phyloP scores from a whole-genome alignment of 768 basidiomycete genomes.

The Trametes cinnabarina region DNA sequence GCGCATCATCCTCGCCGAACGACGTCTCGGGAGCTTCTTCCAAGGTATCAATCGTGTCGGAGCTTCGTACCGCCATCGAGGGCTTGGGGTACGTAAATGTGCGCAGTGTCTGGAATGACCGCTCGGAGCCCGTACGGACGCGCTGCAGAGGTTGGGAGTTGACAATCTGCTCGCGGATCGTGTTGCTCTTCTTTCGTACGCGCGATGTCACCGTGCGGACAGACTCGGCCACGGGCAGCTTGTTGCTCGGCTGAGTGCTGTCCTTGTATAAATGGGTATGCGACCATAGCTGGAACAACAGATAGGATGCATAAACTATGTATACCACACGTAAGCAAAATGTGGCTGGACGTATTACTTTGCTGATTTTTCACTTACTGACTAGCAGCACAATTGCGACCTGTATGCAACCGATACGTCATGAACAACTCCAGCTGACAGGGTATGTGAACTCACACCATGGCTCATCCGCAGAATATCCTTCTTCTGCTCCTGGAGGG shows the following conservation, averaged over 20 bases:
- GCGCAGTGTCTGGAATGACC: slow-evolving; percentile 4
- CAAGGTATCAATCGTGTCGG: slow-evolving; percentile 9
- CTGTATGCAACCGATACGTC: slow-evolving; percentile 32
- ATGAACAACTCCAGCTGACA: no score
- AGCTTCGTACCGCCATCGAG: background rate
- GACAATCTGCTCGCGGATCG: background rate
- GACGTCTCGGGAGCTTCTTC: slow-evolving; percentile 20
- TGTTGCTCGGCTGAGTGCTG: slow-evolving; percentile 17
- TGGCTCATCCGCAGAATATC: slow-evolving; percentile 72
- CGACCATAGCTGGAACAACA: slow-evolving; percentile 78
- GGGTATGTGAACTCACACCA: slow-evolving; percentile 49
- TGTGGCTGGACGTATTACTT: slow-evolving; percentile 33
- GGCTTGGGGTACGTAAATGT: background rate
- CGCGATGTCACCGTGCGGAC: slow-evolving; percentile 18
- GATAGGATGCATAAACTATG: slow-evolving; percentile 69
- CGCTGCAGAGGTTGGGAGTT: slow-evolving; percentile 6
- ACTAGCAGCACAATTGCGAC: slow-evolving; percentile 76
- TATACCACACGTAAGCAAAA: background rate
- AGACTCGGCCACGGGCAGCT: slow-evolving; percentile 17
- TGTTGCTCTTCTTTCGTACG: slow-evolving; percentile 19
- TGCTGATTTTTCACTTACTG: slow-evolving; percentile 31
- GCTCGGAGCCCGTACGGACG: slow-evolving; percentile 8
- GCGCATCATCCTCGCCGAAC: background rate
- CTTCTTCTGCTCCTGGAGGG: slow-evolving; percentile 35
- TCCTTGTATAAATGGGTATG: slow-evolving; percentile 70